Evolutionary conservation across 2,329 filamentous ascomycete genomes (phyloP), one percentile per base, ranked within the genome.

Genomic region (Aspergillus clavatus): DNA sequence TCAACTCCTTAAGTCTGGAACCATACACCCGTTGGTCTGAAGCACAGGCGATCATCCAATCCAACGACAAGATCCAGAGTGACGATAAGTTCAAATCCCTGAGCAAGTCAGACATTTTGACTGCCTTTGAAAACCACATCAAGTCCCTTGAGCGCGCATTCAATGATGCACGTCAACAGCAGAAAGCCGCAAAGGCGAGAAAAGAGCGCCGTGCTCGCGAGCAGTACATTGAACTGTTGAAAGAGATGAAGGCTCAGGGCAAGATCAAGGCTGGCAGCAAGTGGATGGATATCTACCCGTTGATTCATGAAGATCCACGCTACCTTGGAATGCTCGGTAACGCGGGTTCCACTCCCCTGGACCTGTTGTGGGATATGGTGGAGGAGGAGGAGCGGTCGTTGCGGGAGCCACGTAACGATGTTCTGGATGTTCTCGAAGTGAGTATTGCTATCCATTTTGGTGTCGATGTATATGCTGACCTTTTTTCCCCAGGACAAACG

Each of bases 11-110:
- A 41, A 80, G 93, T 57, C 75, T 96, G 48, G 90, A 95, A 63
- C 88, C 91, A 2, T 96, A 95, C 66, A 96, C 91, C 29, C 85
- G 89, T 55, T 98, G 94, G 94, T 81, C 86, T 42, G 88, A 95
- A 60, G 93, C 89, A 38, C 88, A 94, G 66, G 80, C 81, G 54
- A 81, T 87, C 59, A 86, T 98, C 57, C 82, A 88, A 61, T 81
- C 81, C 42, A 87, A 86, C 63, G 78, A 84, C 52, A 83, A 81
- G 52, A 89, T 95, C 65, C 82, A 88, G 67, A 78, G 76, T 64
- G 88, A 94, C 57, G 82, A 87, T 62, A 93, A 87, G 73, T 95
- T 95, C 74, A 82, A 88, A 68, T 74, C 83, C 60, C 81, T 98
- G 57, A 89, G 77, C 71, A 89, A 89, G 65, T 86, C 87, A 70